Base-by-base conservation (phyloP, 768 basidiomycete species). In the Suillus fuscotomentosus region DNA sequence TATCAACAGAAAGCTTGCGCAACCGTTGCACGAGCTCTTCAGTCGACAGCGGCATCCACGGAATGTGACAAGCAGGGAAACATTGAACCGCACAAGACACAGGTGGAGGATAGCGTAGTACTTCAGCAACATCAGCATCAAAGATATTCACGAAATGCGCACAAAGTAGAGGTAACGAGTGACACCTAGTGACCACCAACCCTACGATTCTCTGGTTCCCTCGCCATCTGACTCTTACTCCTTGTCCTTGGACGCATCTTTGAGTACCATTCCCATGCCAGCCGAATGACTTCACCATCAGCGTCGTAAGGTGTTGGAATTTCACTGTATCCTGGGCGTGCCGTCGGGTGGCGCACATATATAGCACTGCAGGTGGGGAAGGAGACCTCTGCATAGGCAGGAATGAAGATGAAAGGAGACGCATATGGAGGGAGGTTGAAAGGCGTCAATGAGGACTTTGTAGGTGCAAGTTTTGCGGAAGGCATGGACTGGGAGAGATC, bases 191-290 rank as follows among this genome's bases (percentile, higher is more conserved):
- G 56, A 24, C 72, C 73, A 53, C 73, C 65, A 34, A 75, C 36
- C 69, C 72, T 79, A 68, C 91, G 81, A 71, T 91, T 89, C 73
- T 88, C 85, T 5, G 91, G 91, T 82, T 85, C 82, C 62, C 86
- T 79, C 53, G 83, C 80, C 63, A 88, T 72, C 77, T 89, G 86
- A 53, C 76, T 79, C 78, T 85, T 83, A 67, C 88, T 87, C 69
- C 91, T 80, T 64, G 90, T 82, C 68, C 90, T 78, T 3, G 91
- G 86, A 34, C 91, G 82, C 60, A 85, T 80, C 75, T 87, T 82
- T 65, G 88, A 83, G 71, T 95, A 97, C 93, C 94, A 98, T 77
- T 97, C 97, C 97, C 97, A 99, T 3, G 94, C 90, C 64, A 94
- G 84, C 63, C 94, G 88, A 66, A 99, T 85, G 14, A 97, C 82